Evolutionary conservation across 164 flowering plant species (phyloP).

Genomic region (Euptelea pleiosperma): DNA sequence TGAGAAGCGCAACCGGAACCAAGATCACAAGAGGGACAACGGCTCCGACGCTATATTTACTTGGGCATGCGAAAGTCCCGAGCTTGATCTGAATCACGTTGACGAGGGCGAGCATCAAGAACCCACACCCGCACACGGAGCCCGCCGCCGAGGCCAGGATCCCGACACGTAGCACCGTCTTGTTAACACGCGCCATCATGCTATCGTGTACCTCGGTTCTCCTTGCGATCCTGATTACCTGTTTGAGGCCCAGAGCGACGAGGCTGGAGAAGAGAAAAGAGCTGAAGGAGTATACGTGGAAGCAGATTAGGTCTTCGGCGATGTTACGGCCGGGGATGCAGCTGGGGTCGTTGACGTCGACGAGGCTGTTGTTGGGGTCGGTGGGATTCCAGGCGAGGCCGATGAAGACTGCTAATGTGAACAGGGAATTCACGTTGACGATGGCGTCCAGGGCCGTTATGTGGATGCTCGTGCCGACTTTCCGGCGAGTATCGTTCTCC

Average conservation of each 20-base stretch:
- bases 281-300: constrained; percentile 83
- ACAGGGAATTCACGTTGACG: constrained; percentile 79
- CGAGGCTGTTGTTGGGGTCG: constrained; percentile 36
- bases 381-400: constrained; percentile 73
- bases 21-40: constrained; percentile 53
- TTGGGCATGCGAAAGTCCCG: constrained; percentile 61
- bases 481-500: too few relatives aligned
- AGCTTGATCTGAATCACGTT: constrained; percentile 79
- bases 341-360: constrained; percentile 21
- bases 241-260: constrained; percentile 67
- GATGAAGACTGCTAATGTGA: constrained; percentile 78
- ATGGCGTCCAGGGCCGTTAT: constrained; percentile 76
- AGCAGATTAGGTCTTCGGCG: constrained; percentile 51
- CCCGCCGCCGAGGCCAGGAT: constrained; percentile 56
- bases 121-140: constrained; percentile 69
- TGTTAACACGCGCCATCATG: constrained; percentile 38
- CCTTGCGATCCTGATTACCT: constrained; percentile 37
- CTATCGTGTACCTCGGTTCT: constrained; percentile 8
- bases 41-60: constrained; percentile 45
- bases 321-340: constrained; percentile 34
- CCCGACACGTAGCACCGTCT: constrained; percentile 44
- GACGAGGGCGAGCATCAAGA: constrained; percentile 68
- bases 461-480: constrained; percentile 49
- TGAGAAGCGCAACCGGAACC: constrained; percentile 59
- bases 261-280: constrained; percentile 92